These are phyloP conservation scores for Fraxinus dipetala DNA, from an alignment of 305 asterid species.

Conservation along the genomic window DNA sequence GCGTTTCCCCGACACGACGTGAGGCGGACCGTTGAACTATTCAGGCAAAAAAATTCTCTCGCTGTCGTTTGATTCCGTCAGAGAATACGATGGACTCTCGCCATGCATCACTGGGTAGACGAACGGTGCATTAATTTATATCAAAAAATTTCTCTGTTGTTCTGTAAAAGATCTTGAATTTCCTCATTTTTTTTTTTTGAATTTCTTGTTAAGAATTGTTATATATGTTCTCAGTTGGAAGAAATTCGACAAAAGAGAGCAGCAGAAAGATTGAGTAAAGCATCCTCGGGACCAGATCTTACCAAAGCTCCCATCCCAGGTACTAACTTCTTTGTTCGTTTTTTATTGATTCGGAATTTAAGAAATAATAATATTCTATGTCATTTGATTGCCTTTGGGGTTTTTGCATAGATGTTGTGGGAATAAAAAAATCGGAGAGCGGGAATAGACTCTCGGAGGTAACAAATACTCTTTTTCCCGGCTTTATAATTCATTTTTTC, in stretches of 20 bases:
- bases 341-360: too few species aligned
- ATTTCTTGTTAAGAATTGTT: not conserved
- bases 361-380: too few species aligned
- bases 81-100: slow-evolving; percentile 60
- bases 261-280: slow-evolving; percentile 73
- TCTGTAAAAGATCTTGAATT: not conserved
- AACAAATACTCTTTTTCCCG: not conserved
- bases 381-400: not conserved
- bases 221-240: slow-evolving; percentile 50
- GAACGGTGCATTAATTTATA: slow-evolving; percentile 49
- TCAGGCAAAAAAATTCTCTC: not conserved
- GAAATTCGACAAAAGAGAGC: slow-evolving; percentile 96
- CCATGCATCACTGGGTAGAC: slow-evolving; percentile 86
- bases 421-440: slow-evolving; percentile 66
- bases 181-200: not conserved
- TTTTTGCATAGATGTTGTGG: slow-evolving; percentile 42
- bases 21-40: not conserved
- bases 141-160: slow-evolving; percentile 19
- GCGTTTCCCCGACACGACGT: not conserved
- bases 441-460: slow-evolving; percentile 76
- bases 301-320: slow-evolving; percentile 19
- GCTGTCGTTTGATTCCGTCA: not conserved
- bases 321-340: too few species aligned
- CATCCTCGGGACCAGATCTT: slow-evolving; percentile 79
- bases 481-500: not conserved